Base-by-base conservation (phyloP, 805 yeast genomes). In the Komagataella ulmi region DNA sequence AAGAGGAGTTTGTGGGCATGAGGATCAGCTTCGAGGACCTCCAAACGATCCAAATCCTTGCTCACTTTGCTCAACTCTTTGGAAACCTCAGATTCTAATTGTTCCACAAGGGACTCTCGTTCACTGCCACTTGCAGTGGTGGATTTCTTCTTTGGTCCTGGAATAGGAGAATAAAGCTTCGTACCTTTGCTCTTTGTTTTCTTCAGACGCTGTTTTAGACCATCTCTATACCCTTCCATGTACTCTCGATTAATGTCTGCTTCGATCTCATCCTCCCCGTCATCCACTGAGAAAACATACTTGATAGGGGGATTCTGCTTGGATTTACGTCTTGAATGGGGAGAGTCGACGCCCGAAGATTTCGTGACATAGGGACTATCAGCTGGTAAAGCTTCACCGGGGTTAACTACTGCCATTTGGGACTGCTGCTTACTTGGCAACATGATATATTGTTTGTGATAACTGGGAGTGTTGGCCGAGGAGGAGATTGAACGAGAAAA, bases 261-360 rank as follows among this genome's bases (percentile, higher is more conserved):
- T 54, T 79, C 84, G 17, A 81, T 73, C 55, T 87, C 96, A 55
- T 79, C 77, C 46, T 85, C 78, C 58, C 84, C 88, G 63, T 88
- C 96, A 61, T 88, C 96, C 0, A 87, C 95, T 43, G 89, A 81
- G 62, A 82, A 88, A 0, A 85, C 70, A 52, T 67, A 68, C 51
- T 61, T 63, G 2, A 65, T 52, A 3, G 65, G 59, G 2, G 67
- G 58, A 21, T 62, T 61, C 47, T 63, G 64, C 47, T 45, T 45
- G 21, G 24, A 45, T 30, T 30, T 30, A n/a, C 40, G 40, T 30
- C 14, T 30, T 30, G 40, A 30, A 30, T 30, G 40, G 8, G 40
- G 40, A 8, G 40, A 30, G 40, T 30, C 40, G 8, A 30, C n/a
- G 3, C 40, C 40, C 14, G 40, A 30, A 8, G 40, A 14, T 10